Conservation (phyloP, 129 eudicot genomes). For the Saussurea involucrata region DNA sequence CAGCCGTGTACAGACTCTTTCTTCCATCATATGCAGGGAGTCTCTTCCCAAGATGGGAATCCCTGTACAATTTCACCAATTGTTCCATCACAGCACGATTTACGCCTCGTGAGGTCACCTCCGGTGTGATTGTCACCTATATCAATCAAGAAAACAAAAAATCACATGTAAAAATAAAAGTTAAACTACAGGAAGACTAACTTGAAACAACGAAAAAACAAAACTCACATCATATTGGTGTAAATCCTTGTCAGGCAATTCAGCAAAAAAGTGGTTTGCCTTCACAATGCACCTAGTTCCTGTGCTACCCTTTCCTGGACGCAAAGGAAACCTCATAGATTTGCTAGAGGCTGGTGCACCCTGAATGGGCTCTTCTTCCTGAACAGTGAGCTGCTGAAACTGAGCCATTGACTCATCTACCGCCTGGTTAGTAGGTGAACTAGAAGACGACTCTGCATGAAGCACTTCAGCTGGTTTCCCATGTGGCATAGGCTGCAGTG, state of each 20-base stretch:
- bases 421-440: slow-evolving; percentile 26
- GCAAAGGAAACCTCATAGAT: slow-evolving; percentile 73
- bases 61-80: slow-evolving; percentile 58
- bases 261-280: slow-evolving; percentile 93
- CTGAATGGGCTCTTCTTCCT: slow-evolving; percentile 50
- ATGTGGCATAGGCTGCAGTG: slow-evolving; percentile 41
- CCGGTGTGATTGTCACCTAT: slow-evolving; percentile 91
- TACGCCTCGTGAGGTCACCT: slow-evolving; percentile 92
- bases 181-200: background rate
- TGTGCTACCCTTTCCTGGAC: slow-evolving; percentile 83
- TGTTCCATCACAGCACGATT: slow-evolving; percentile 89
- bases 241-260: slow-evolving; percentile 88
- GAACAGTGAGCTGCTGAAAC: slow-evolving; percentile 48
- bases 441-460: slow-evolving; percentile 51
- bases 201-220: background rate
- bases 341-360: slow-evolving; percentile 72
- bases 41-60: slow-evolving; percentile 85
- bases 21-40: slow-evolving; percentile 98
- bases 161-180: background rate
- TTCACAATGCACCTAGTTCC: slow-evolving; percentile 76
- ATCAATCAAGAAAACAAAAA: background rate
- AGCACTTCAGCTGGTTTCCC: slow-evolving; percentile 32
- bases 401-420: slow-evolving; percentile 35
- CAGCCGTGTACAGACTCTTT: slow-evolving; percentile 93
- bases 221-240: slow-evolving; percentile 87